These are phyloP conservation scores for Vitis rotundifolia DNA, from an alignment of 164 flowering plant species.

Conservation along the genomic window DNA sequence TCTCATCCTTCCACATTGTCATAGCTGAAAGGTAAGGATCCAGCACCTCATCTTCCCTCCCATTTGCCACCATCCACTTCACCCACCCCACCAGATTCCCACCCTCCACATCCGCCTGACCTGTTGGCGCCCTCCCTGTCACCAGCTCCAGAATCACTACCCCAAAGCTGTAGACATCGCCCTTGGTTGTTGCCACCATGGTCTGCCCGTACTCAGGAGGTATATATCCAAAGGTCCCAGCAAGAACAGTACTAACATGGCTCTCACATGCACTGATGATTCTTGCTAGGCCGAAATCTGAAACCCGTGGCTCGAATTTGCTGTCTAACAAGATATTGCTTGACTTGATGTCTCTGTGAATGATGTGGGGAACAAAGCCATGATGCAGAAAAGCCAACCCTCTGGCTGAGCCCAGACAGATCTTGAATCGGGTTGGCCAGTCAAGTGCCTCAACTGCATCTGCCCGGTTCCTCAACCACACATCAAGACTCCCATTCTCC, in stretches of 20 bases:
- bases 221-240: conserved; percentile 68
- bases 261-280: conserved; percentile 70
- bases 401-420: conserved; percentile 58
- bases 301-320: conserved; percentile 52
- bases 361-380: conserved; percentile 67
- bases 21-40: conserved; percentile 34
- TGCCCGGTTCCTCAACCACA: conserved; percentile 61
- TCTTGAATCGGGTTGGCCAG: conserved; percentile 62
- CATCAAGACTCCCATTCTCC: conserved; percentile 74
- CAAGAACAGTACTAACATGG: conserved; percentile 64
- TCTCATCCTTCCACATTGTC: conserved; percentile 39
- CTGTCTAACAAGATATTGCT: conserved; percentile 58
- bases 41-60: conserved; percentile 38
- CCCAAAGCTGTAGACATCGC: conserved; percentile 71
- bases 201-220: conserved; percentile 70
- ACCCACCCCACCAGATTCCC: conserved; percentile 82
- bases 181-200: conserved; percentile 58
- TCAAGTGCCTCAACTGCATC: conserved; percentile 53
- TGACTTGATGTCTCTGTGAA: conserved; percentile 73
- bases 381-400: conserved; percentile 74
- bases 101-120: conserved; percentile 62
- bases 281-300: conserved; percentile 72
- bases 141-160: conserved; percentile 66
- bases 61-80: conserved; percentile 44
- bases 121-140: conserved; percentile 60